Conservation (phyloP, 1,284 basidiomycete species). For the Bjerkandera adusta region DNA sequence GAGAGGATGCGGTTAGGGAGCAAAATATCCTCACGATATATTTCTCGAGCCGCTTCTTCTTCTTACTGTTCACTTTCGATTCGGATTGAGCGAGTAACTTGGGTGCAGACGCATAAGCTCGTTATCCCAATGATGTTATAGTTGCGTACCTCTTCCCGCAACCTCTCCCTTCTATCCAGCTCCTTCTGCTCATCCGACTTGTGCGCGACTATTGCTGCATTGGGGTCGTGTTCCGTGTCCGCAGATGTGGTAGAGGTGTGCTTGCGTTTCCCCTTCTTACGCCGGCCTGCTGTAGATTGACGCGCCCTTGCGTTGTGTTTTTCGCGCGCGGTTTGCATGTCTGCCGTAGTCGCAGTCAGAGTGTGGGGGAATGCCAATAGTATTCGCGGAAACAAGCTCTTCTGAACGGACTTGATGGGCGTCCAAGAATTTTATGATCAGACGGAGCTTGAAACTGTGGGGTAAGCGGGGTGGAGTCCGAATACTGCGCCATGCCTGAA, state of each 20-base stretch:
- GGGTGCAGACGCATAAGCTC: background rate
- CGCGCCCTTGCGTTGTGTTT: constrained; percentile 64
- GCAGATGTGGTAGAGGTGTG: constrained; percentile 6
- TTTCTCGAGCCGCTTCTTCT: constrained; percentile 79
- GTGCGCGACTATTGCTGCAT: constrained; percentile 54
- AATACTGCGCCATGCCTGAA: too few species aligned
- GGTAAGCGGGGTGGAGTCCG: too few species aligned
- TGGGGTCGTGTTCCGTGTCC: constrained; percentile 42
- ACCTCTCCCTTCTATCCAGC: constrained; percentile 51
- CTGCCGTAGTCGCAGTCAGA: background rate
- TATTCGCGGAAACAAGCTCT: too few species aligned
- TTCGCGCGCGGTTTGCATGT: constrained; percentile 23
- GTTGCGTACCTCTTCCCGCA: constrained; percentile 58
- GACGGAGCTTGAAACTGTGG: too few species aligned
- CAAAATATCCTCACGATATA: constrained; percentile 60
- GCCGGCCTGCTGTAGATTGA: constrained; percentile 49
- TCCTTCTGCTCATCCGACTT: constrained; percentile 66
- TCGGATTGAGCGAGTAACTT: constrained; percentile 54
- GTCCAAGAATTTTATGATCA: too few species aligned
- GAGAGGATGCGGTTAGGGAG: constrained; percentile 1
- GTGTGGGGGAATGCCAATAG: background rate
- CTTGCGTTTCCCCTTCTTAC: constrained; percentile 48
- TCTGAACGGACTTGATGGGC: too few species aligned
- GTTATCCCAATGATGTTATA: too few species aligned
- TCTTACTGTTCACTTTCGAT: constrained; percentile 74